These are phyloP conservation scores for Lactarius indigo DNA, from an alignment of 768 basidiomycete genomes.

Conservation along the genomic window DNA sequence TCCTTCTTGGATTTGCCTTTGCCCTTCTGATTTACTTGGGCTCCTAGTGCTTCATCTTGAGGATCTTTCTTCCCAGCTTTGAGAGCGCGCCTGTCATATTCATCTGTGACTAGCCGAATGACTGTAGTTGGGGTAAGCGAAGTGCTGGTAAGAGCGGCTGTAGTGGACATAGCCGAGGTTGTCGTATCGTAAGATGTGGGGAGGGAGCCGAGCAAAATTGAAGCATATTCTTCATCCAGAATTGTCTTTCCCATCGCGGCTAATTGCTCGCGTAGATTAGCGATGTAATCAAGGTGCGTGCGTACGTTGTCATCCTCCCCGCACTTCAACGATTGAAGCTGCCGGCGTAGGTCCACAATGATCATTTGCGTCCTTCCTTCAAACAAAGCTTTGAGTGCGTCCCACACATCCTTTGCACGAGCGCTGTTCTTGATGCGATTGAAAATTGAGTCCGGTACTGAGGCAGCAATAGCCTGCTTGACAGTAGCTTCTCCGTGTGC, in stretches of 20 bases:
- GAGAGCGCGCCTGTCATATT: too few species aligned
- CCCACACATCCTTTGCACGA: background rate
- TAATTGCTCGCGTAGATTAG: background rate
- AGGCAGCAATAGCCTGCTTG: constrained; percentile 2
- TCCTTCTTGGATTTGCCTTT: too few species aligned
- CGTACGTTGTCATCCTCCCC: background rate
- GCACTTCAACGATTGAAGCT: background rate
- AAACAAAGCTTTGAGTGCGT: background rate
- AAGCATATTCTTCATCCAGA: background rate
- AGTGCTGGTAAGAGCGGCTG: too few species aligned
- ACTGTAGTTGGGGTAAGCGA: too few species aligned
- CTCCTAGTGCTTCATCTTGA: too few species aligned
- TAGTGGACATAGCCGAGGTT: too few species aligned
- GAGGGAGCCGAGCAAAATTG: too few species aligned
- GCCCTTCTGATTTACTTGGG: too few species aligned
- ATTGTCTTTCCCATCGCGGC: background rate
- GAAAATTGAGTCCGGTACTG: constrained; percentile 1
- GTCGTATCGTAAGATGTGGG: too few species aligned
- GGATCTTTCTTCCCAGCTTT: too few species aligned
- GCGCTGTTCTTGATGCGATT: constrained; percentile 1
- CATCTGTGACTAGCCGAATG: too few species aligned
- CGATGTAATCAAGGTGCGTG: background rate
- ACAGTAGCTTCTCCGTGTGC: background rate
- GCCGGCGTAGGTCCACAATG: background rate
- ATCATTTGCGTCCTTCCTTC: background rate